phyloP scores from a whole-genome alignment of 169 alveolate species.

The Miamiensis avidus region DNA sequence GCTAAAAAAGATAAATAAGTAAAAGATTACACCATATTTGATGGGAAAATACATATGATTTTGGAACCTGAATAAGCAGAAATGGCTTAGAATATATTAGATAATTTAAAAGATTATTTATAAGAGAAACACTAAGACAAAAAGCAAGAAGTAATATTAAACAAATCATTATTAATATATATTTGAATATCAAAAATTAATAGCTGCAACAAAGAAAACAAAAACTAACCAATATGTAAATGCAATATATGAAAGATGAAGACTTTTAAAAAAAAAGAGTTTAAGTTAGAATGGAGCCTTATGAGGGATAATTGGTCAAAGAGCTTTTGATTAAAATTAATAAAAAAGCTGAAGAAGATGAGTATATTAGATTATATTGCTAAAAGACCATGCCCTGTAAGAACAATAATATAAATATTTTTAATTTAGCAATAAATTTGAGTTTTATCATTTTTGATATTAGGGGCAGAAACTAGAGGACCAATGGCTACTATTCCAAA shows the following conservation, averaged over 20 bases:
- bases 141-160: not conserved
- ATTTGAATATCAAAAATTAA: no score
- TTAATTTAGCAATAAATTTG: no score
- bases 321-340: not conserved
- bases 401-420: no score
- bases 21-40: not conserved
- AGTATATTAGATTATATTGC: no score
- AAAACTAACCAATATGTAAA: not conserved
- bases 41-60: not conserved
- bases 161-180: not conserved
- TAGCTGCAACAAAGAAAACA: not conserved
- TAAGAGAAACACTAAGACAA: not conserved
- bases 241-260: not conserved
- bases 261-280: not conserved
- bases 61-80: not conserved
- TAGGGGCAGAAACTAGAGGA: not conserved
- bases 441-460: no score
- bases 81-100: not conserved
- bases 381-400: not conserved
- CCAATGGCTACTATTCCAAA: not conserved
- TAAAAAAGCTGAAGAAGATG: not conserved
- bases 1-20: not conserved
- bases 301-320: not conserved
- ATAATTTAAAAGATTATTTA: not conserved
- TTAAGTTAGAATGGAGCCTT: not conserved